Evolutionary conservation across 352 stramenopile species (phyloP), one percentile per base, ranked within the genome.

Genomic region (Phytopythium boreale): DNA sequence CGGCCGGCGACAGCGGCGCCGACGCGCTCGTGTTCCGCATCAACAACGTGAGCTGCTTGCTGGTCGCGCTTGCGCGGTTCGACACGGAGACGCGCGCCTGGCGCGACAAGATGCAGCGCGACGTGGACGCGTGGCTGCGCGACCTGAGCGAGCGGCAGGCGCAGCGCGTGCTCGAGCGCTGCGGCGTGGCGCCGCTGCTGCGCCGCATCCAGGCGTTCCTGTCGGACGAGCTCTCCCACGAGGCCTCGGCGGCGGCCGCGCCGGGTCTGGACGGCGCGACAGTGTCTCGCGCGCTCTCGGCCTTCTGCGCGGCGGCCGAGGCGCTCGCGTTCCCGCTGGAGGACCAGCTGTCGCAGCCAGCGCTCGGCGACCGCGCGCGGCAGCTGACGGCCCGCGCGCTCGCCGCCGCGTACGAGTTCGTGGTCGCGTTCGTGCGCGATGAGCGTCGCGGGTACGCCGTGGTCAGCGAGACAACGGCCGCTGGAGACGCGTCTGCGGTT

Each of bases 1-100:
- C 44, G 20, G 12, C n/a, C 10, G 44, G 44, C 9, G 56, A 55
- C 2, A 52, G 86, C 9, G 75, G 82, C 27, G 47, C 73, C 15
- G 82, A 93, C 34, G 77, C 79, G 17, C 66, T 89, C 43, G 75
- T 93, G 27, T 89, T 93, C 59, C 75, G 75, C 7, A 69, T 89
- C 59, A 90, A 93, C 66, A 89, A 91, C 59, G 67, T 90, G n/a
- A 88, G 76, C 57, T 89, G 82, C 43, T 14, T 93, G 26, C 77
- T 83, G 22, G 75, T 74, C 5, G 69, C 74, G 6, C 63, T 91
- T 1, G 49, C 46, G n/a, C 69, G 67, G 12, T 88, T 88, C 43
- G 51, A 58, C 27, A 63, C 63, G 6, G 78, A 87, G 56, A 80
- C 77, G 15, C 56, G 58, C 0, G 69, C 67, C 53, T 91, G 80